Evolutionary conservation across 805 yeast species (phyloP), one percentile per base, ranked within the genome.

Genomic region (Priceomyces carsonii): DNA sequence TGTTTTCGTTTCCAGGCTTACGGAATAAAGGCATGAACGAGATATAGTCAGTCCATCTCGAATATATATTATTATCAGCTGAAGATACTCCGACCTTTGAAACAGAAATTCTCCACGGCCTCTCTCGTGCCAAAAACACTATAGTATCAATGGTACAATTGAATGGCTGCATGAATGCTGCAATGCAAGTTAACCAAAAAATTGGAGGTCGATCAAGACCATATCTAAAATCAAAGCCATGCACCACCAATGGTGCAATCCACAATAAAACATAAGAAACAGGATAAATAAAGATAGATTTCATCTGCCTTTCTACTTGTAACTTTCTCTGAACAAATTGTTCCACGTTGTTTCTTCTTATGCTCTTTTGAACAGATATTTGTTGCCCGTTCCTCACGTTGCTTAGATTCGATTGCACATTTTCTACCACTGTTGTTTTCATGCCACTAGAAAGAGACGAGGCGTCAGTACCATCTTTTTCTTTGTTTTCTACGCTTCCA

Each of bases 161-260:
- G 25, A 33, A 33, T 9, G 36, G 36, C 19, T 33, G 36, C 36
- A 33, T 33, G 16, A 33, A 33, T 6, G 36, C 28, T 5, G 36
- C 15, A 23, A 25, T 18, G 10, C 26, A 25, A 18, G 25, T 33
- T 16, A 33, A 18, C 36, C 36, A 33, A 8, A 33, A n/a, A 9
- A 33, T 15, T 18, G 36, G 36, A 4, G 16, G 15, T 5, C 18
- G 15, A 15, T 18, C n/a, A 12, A 18, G 7, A n/a, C 36, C 36
- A 12, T 14, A 9, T 25, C 12, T 26, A 16, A 33, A 33, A 26
- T 33, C 29, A 12, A 24, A 3, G 1, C 18, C 36, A 17, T 33
- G 36, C 9, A 33, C 36, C 8, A 19, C 19, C 16, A 33, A 18
- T 6, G 36, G 29, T 3, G 19, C 15, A 14, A 33, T 33, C 36